Percentiles rank a stretch among this genome's conserved stretches.
These are phyloP conservation scores for Pseudogymnoascus sp. DNA, from an alignment of 2,329 filamentous ascomycete species.

Conservation along the genomic window DNA sequence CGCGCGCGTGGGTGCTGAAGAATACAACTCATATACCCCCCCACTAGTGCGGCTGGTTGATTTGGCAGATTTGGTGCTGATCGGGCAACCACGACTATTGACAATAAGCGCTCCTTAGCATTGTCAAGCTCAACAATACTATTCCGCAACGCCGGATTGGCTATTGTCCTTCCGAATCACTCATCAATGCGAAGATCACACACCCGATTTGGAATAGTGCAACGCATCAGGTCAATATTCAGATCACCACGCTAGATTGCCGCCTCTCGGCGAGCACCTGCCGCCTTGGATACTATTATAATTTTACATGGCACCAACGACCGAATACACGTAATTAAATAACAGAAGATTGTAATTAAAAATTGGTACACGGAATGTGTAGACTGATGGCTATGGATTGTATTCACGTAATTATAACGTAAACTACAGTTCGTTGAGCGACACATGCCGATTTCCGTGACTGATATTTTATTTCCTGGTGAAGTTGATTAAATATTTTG, in stretches of 20 bases:
- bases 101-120: slow-evolving; percentile 1
- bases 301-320: not conserved
- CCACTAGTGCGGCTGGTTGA: not conserved
- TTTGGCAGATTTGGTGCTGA: not conserved
- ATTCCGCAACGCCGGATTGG: not conserved
- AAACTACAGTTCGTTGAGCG: not conserved
- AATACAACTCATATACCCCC: not conserved
- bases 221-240: not conserved
- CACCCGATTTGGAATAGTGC: not conserved
- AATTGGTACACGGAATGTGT: not conserved
- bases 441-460: not conserved
- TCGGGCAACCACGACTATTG: not conserved
- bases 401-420: not conserved
- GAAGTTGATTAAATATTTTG: not conserved
- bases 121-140: not conserved
- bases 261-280: not conserved
- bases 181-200: not conserved
- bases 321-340: not conserved
- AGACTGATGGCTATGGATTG: not conserved
- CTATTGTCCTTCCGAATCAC: not conserved
- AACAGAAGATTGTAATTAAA: not conserved
- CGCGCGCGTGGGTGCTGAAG: not conserved
- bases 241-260: slow-evolving; percentile 1
- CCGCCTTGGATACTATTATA: not conserved
- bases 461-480: not conserved